These are phyloP conservation scores for Phlyctochytrium arcticum DNA, from an alignment of 192 early-diverging fungal genomes.

Conservation along the genomic window DNA sequence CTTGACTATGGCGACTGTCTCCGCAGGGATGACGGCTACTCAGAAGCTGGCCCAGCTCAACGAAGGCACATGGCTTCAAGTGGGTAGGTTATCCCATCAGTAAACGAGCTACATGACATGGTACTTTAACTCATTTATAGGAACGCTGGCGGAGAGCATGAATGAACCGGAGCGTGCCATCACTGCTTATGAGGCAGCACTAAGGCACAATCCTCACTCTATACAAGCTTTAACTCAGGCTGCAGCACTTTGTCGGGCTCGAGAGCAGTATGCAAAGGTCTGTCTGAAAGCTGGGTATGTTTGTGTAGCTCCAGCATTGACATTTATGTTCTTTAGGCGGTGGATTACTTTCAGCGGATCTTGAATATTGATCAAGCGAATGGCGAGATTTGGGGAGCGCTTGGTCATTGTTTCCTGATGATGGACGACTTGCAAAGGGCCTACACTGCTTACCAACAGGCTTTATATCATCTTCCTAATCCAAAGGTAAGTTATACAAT, in stretches of 20 bases:
- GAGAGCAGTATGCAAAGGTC: conserved; percentile 79
- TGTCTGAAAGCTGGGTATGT: not conserved
- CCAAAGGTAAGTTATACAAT: conserved; percentile 60
- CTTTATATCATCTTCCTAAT: conserved; percentile 85
- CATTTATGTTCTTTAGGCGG: conserved; percentile 52
- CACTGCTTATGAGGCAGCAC: conserved; percentile 78
- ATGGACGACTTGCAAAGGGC: conserved; percentile 92
- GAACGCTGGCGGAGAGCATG: conserved; percentile 63
- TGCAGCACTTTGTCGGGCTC: conserved; percentile 75
- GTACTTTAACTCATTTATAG: conserved; percentile 44
- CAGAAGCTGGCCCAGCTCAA: conserved; percentile 26
- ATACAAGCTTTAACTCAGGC: conserved; percentile 73
- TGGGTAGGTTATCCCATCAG: conserved; percentile 19
- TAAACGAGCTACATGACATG: conserved; percentile 14
- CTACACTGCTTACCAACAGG: conserved; percentile 94
- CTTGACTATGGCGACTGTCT: not conserved
- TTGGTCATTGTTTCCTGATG: conserved; percentile 96
- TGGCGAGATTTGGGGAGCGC: conserved; percentile 93
- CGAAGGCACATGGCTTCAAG: conserved; percentile 34
- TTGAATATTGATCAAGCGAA: conserved; percentile 75
- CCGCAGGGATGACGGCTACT: not conserved
- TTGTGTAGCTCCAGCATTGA: not conserved
- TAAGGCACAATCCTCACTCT: conserved; percentile 93
- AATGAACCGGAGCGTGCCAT: conserved; percentile 82
- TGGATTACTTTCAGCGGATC: conserved; percentile 89